A percentile compares a stretch with the other conserved stretches of the same genome.
Evolutionary conservation across 768 basidiomycete genomes (phyloP).

Genomic region (Auricularia heimuer): DNA sequence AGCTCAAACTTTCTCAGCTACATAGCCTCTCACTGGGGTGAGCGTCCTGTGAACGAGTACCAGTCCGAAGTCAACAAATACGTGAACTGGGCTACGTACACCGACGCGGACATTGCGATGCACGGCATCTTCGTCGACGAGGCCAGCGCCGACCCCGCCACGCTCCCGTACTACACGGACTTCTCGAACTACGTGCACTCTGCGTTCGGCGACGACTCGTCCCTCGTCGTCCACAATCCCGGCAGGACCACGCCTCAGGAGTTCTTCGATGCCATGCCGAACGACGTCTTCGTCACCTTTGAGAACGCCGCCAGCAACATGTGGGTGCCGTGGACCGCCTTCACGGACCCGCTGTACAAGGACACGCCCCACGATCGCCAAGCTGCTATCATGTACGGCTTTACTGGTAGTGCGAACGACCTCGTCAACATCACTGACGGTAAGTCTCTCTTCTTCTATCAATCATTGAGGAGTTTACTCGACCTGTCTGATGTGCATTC

Average conservation of each 20-base stretch:
- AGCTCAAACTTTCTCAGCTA: neutral
- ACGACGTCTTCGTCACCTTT: neutral
- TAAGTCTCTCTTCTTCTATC: neutral
- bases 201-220: neutral
- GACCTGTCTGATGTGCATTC: neutral
- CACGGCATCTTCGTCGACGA: slow-evolving; percentile 1
- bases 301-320: neutral
- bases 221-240: neutral
- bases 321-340: neutral
- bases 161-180: neutral
- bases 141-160: neutral
- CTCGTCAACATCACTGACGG: neutral
- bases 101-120: neutral
- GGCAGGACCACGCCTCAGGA: neutral
- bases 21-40: neutral
- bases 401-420: neutral
- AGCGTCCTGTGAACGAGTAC: neutral
- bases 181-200: neutral
- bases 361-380: neutral
- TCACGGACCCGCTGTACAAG: neutral
- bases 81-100: neutral
- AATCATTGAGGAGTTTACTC: neutral
- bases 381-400: neutral
- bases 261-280: neutral
- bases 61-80: neutral